These are phyloP conservation scores for Wickerhamomyces tratensis DNA, from an alignment of 805 yeast species.

Conservation along the genomic window DNA sequence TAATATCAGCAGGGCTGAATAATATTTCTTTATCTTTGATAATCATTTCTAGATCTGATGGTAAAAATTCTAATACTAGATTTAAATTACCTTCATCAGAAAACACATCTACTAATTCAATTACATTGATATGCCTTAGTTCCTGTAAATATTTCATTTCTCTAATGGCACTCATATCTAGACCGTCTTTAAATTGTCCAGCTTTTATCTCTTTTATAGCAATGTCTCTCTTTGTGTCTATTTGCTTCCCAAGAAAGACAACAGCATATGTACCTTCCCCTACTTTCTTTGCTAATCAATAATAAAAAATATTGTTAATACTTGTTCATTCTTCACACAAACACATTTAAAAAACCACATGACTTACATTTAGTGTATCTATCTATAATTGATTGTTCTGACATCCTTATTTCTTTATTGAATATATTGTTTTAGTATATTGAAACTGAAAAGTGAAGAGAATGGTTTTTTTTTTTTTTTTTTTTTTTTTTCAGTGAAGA, in stretches of 20 bases:
- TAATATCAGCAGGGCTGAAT: slow-evolving; percentile 80
- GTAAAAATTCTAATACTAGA: slow-evolving; percentile 86
- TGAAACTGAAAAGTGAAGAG: background rate
- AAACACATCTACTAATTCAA: slow-evolving; percentile 83
- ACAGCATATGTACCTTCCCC: slow-evolving; percentile 99
- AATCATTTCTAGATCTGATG: slow-evolving; percentile 83
- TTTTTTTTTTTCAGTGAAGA: no score
- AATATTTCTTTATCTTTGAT: slow-evolving; percentile 71
- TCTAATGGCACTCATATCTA: slow-evolving; percentile 95
- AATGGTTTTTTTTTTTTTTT: background rate
- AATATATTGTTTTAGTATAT: background rate
- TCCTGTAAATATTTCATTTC: slow-evolving; percentile 88
- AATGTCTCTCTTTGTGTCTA: slow-evolving; percentile 44
- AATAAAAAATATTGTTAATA: background rate
- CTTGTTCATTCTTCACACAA: background rate
- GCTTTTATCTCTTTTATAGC: slow-evolving; percentile 96
- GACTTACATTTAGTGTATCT: slow-evolving; percentile 2
- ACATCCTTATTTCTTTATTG: background rate
- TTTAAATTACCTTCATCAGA: slow-evolving; percentile 57
- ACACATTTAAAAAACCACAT: no score
- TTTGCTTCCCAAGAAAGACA: slow-evolving; percentile 74
- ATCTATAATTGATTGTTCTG: background rate
- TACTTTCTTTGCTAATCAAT: slow-evolving; percentile 60
- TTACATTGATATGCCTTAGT: slow-evolving; percentile 66
- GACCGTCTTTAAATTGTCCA: slow-evolving; percentile 88